phyloP scores from a whole-genome alignment of 768 basidiomycete species.

The Rhizopogon sp. region DNA sequence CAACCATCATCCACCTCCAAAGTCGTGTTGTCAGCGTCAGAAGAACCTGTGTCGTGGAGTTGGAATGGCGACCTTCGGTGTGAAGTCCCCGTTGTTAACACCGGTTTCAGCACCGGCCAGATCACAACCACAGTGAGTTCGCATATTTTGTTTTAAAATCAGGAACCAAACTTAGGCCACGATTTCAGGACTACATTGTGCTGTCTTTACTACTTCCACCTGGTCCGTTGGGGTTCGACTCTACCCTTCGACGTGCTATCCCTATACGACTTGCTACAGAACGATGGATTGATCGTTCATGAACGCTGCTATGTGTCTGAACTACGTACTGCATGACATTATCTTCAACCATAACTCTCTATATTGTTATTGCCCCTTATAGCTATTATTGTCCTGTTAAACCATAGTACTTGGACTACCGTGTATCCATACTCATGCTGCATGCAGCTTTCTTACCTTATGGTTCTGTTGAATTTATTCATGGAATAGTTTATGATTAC shows the following conservation, averaged over 20 bases:
- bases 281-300: constrained; percentile 34
- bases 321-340: neutral
- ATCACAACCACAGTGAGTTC: constrained; percentile 45
- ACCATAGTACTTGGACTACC: neutral
- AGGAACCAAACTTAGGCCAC: neutral
- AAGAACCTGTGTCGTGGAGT: constrained; percentile 38
- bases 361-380: constrained; percentile 1
- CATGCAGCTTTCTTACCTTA: neutral
- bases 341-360: neutral
- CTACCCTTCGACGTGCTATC: constrained; percentile 39
- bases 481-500: no score
- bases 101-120: constrained; percentile 46
- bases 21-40: constrained; percentile 14
- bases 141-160: neutral
- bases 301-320: constrained; percentile 1
- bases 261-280: constrained; percentile 64
- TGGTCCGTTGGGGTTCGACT: constrained; percentile 28
- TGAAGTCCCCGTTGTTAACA: constrained; percentile 32
- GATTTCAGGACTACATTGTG: constrained; percentile 53
- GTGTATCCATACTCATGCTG: neutral
- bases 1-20: constrained; percentile 31
- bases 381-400: neutral
- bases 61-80: constrained; percentile 57
- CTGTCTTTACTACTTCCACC: constrained; percentile 39
- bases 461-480: no score